Percentiles rank a stretch among this genome's conserved stretches.
These are phyloP conservation scores for Dactylonectria estremocensis DNA, from an alignment of 2,329 filamentous ascomycete species.

Conservation along the genomic window DNA sequence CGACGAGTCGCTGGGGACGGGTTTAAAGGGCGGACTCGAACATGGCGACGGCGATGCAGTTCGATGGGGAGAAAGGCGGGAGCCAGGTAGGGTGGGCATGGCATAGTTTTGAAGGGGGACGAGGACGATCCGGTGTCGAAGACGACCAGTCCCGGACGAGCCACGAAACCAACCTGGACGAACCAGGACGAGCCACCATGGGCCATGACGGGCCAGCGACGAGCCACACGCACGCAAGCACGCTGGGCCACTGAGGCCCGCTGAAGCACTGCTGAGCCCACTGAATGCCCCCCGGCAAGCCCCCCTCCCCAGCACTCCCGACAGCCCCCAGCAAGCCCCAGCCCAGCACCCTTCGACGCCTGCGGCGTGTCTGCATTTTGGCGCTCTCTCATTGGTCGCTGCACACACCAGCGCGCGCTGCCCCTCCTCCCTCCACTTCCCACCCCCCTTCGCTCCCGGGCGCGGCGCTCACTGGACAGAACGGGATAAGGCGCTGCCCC, in stretches of 20 bases:
- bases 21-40: constrained; percentile 68
- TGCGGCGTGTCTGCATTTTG: constrained; percentile 47
- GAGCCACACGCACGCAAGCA: constrained; percentile 32
- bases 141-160: constrained; percentile 24
- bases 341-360: constrained; percentile 37
- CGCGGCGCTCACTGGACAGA: constrained; percentile 23
- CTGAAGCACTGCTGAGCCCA: constrained; percentile 31
- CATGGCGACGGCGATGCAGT: constrained; percentile 63
- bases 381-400: constrained; percentile 39
- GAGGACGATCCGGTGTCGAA: constrained; percentile 25
- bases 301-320: constrained; percentile 36
- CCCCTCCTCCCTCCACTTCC: constrained; percentile 29
- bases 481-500: constrained; percentile 11
- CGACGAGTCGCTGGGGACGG: constrained; percentile 66
- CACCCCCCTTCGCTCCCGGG: constrained; percentile 30
- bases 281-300: constrained; percentile 20
- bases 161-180: constrained; percentile 31
- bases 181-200: constrained; percentile 35
- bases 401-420: constrained; percentile 40
- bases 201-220: constrained; percentile 20
- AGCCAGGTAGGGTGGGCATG: constrained; percentile 50
- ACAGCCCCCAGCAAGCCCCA: constrained; percentile 33
- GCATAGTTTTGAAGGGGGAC: constrained; percentile 54
- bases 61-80: constrained; percentile 62
- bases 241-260: constrained; percentile 30